phyloP scores from a whole-genome alignment of 352 stramenopile genomes.

The Pythium inflatum region DNA sequence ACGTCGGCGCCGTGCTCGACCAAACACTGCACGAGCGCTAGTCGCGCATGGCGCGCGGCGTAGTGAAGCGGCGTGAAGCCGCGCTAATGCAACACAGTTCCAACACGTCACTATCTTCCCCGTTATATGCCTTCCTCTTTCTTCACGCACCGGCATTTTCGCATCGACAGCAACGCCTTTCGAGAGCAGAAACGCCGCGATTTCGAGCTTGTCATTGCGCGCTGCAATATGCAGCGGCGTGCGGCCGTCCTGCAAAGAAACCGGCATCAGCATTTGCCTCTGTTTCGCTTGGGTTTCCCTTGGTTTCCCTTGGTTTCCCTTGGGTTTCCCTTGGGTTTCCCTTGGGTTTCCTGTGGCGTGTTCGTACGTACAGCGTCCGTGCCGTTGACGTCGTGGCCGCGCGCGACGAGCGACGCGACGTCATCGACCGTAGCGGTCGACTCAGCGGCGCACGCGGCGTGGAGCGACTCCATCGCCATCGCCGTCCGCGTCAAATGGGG shows the following conservation, averaged over 20 bases:
- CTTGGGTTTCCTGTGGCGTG: too few relatives aligned
- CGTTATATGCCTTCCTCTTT: too few relatives aligned
- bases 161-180: conserved; percentile 21
- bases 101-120: too few relatives aligned
- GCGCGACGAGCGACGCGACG: conserved; percentile 6
- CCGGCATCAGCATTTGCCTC: too few relatives aligned
- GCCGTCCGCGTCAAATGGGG: too few relatives aligned
- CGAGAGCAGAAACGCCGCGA: conserved; percentile 13
- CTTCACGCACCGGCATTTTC: conserved; percentile 22
- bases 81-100: background rate
- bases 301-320: background rate
- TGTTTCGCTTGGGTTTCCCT: too few relatives aligned
- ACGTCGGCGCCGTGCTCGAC: conserved; percentile 23
- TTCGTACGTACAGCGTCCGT: too few relatives aligned
- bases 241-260: background rate
- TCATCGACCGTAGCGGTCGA: background rate
- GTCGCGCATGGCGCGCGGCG: conserved; percentile 17
- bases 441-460: conserved; percentile 11
- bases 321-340: background rate
- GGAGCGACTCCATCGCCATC: background rate
- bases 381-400: conserved; percentile 2
- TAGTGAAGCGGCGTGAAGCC: conserved; percentile 28
- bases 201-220: conserved; percentile 20
- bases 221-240: conserved; percentile 22
- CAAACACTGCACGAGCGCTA: conserved; percentile 13